Evolutionary conservation across 495 filamentous ascomycete species (phyloP).

Genomic region (Penicillium cosmopolitanum): DNA sequence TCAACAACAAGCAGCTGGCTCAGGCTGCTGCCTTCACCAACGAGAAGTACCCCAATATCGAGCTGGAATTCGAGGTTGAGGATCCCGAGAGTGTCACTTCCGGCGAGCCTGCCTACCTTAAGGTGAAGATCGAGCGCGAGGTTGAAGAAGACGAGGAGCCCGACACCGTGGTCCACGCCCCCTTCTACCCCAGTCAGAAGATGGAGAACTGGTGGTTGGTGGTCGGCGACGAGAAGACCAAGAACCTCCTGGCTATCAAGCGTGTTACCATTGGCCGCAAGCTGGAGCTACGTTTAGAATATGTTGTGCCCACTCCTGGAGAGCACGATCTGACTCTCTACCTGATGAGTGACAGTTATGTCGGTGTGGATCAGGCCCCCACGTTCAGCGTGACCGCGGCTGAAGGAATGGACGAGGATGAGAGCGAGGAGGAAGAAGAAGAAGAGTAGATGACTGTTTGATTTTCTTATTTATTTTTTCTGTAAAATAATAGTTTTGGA

Average conservation of each 20-base stretch:
- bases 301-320: constrained; percentile 81
- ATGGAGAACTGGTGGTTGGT: constrained; percentile 99
- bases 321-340: constrained; percentile 88
- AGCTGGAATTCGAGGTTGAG: constrained; percentile 84
- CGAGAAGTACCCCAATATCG: constrained; percentile 90
- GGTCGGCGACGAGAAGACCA: constrained; percentile 83
- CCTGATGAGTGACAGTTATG: constrained; percentile 97
- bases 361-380: constrained; percentile 96
- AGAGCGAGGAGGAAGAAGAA: constrained; percentile 81
- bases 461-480: constrained; percentile 25
- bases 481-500: constrained; percentile 31
- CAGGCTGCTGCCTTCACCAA: constrained; percentile 98
- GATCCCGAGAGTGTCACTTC: constrained; percentile 79
- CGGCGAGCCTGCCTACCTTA: constrained; percentile 80
- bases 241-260: constrained; percentile 89
- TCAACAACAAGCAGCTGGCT: constrained; percentile 79
- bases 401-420: constrained; percentile 95
- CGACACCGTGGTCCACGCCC: constrained; percentile 87
- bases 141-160: constrained; percentile 75
- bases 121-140: constrained; percentile 84
- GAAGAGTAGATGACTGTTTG: constrained; percentile 48
- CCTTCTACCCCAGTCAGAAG: constrained; percentile 91
- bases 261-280: constrained; percentile 81
- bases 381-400: constrained; percentile 81
- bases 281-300: constrained; percentile 81